Conservation (phyloP, 495 filamentous ascomycete genomes). For the Beverwykella pulmonaria region DNA sequence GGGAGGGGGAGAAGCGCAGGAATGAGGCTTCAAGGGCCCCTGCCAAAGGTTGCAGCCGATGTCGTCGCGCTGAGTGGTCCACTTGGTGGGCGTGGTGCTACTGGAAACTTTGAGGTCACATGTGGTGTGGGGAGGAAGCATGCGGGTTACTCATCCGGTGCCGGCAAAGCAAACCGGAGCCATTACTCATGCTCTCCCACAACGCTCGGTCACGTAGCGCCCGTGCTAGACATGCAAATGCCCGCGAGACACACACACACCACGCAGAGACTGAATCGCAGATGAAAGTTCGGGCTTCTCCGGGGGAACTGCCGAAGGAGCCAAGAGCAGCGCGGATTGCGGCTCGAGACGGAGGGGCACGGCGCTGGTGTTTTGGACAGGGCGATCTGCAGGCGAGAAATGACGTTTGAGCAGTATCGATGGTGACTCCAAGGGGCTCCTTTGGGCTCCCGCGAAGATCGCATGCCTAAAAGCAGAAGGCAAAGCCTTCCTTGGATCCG, state of each 20-base stretch:
- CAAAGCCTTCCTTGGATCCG: no score
- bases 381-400: neutral
- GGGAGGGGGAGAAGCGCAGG: no score
- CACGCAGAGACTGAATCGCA: neutral
- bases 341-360: neutral
- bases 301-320: neutral
- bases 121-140: neutral
- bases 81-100: neutral
- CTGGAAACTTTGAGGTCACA: neutral
- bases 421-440: neutral
- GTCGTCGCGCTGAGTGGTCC: neutral
- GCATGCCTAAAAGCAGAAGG: neutral
- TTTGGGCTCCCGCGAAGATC: neutral
- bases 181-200: neutral
- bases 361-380: neutral
- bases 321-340: neutral
- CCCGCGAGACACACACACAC: neutral
- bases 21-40: no score
- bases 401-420: neutral
- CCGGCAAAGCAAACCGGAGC: neutral
- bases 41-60: no score
- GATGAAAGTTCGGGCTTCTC: neutral
- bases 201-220: neutral
- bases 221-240: neutral
- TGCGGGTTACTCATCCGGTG: conserved; percentile 5